Evolutionary conservation across 2,329 filamentous ascomycete genomes (phyloP).

Genomic region (Orbilia oligospora): DNA sequence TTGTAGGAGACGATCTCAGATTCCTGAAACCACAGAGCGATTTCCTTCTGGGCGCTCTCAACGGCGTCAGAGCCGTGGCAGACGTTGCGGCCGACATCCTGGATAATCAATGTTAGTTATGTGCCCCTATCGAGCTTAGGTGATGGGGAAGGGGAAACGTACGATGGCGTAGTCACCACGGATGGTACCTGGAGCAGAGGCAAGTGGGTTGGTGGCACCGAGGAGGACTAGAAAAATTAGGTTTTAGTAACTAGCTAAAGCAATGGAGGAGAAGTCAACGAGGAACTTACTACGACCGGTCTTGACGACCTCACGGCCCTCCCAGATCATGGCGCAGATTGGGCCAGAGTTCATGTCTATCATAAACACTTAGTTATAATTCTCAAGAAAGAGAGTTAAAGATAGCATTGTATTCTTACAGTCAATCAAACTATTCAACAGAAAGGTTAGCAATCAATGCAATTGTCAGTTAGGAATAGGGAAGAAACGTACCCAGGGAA

Average conservation of each 20-base stretch:
- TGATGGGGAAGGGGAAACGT: slow-evolving; percentile 63
- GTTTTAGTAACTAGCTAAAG: slow-evolving; percentile 51
- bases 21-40: slow-evolving; percentile 95
- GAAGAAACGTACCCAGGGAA: slow-evolving; percentile 88
- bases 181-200: slow-evolving; percentile 96
- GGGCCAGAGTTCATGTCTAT: slow-evolving; percentile 96
- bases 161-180: slow-evolving; percentile 90
- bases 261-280: background rate
- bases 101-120: slow-evolving; percentile 39
- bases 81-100: slow-evolving; percentile 93
- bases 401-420: slow-evolving; percentile 8
- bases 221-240: slow-evolving; percentile 79
- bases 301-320: slow-evolving; percentile 99
- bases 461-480: slow-evolving; percentile 69
- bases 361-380: slow-evolving; percentile 61
- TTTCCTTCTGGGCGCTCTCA: slow-evolving; percentile 99
- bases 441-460: slow-evolving; percentile 10
- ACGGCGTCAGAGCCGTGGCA: slow-evolving; percentile 99
- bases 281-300: slow-evolving; percentile 83
- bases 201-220: slow-evolving; percentile 98
- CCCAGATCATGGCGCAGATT: slow-evolving; percentile 99
- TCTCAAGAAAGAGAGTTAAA: background rate
- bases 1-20: slow-evolving; percentile 86
- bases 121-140: background rate
- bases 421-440: slow-evolving; percentile 59